These are phyloP conservation scores for Halenospora varia DNA, from an alignment of 495 filamentous ascomycete genomes.

Conservation along the genomic window DNA sequence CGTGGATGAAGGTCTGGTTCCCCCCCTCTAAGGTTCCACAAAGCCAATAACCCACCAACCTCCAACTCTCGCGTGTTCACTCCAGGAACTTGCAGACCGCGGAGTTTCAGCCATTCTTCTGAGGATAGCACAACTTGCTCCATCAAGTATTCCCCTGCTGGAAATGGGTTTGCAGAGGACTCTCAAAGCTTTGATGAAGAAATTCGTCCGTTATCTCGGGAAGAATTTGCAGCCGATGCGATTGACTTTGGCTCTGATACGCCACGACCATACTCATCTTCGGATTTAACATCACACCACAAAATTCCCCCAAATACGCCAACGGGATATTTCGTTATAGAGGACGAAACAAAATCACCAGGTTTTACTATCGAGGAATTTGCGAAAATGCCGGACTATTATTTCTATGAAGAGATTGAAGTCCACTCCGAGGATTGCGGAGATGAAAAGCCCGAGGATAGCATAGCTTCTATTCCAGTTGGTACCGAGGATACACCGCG, in stretches of 20 bases:
- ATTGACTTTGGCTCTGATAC: background rate
- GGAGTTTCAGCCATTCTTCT: too few species aligned
- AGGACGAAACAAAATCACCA: too few species aligned
- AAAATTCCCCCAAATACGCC: conserved; percentile 14
- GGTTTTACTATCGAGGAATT: too few species aligned
- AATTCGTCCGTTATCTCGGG: background rate
- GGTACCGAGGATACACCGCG: too few species aligned
- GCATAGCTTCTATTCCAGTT: too few species aligned
- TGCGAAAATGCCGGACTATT: too few species aligned
- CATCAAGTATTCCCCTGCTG: background rate
- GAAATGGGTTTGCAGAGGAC: background rate
- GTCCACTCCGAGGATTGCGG: too few species aligned
- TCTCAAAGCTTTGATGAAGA: background rate
- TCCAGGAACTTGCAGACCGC: background rate
- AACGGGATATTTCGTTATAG: too few species aligned
- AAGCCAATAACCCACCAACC: background rate
- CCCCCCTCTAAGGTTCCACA: background rate
- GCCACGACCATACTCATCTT: conserved; percentile 14
- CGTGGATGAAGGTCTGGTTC: background rate
- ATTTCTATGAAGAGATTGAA: too few species aligned
- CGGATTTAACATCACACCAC: conserved; percentile 13
- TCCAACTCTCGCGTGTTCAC: background rate
- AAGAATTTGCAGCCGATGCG: background rate
- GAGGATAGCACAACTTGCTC: background rate
- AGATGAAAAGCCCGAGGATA: too few species aligned